These are phyloP conservation scores for Exobasidium cylindrosporum DNA, from an alignment of 1,284 basidiomycete species.

Conservation along the genomic window DNA sequence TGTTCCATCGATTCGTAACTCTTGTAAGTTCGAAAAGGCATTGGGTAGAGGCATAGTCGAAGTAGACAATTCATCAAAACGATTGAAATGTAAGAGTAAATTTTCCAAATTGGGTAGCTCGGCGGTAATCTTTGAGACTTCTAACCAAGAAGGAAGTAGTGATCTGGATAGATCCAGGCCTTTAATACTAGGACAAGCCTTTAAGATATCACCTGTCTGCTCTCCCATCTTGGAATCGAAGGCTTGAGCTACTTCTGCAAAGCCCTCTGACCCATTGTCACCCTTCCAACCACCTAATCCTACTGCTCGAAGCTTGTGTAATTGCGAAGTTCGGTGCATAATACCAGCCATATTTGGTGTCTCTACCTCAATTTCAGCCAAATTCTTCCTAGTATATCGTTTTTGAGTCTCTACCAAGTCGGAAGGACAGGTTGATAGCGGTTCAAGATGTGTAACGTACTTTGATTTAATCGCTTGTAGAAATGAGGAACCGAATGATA, in stretches of 20 bases:
- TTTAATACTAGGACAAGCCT: slow-evolving; percentile 70
- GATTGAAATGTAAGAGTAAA: slow-evolving; percentile 71
- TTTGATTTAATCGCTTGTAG: slow-evolving; percentile 65
- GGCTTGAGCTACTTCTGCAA: slow-evolving; percentile 60
- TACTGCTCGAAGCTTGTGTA: slow-evolving; percentile 70
- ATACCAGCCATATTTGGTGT: slow-evolving; percentile 79
- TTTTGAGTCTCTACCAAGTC: not conserved
- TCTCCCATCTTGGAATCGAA: slow-evolving; percentile 59
- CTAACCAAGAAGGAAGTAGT: slow-evolving; percentile 71
- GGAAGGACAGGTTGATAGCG: not conserved
- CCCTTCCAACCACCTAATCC: slow-evolving; percentile 65
- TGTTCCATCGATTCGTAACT: slow-evolving; percentile 74
- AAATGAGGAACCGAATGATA: slow-evolving; percentile 62
- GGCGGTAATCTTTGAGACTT: slow-evolving; percentile 65
- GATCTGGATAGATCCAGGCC: slow-evolving; percentile 78
- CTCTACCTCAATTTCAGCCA: slow-evolving; percentile 71
- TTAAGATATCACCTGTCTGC: slow-evolving; percentile 61
- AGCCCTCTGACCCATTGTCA: slow-evolving; percentile 16
- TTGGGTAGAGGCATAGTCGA: slow-evolving; percentile 6
- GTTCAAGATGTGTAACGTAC: slow-evolving; percentile 21
- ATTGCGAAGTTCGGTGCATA: slow-evolving; percentile 65
- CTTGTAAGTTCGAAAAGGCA: slow-evolving; percentile 58
- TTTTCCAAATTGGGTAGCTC: slow-evolving; percentile 67
- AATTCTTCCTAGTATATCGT: slow-evolving; percentile 58
- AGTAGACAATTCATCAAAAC: slow-evolving; percentile 18